Conservation (phyloP, 495 filamentous ascomycete species). For the Penicillium herquei region DNA sequence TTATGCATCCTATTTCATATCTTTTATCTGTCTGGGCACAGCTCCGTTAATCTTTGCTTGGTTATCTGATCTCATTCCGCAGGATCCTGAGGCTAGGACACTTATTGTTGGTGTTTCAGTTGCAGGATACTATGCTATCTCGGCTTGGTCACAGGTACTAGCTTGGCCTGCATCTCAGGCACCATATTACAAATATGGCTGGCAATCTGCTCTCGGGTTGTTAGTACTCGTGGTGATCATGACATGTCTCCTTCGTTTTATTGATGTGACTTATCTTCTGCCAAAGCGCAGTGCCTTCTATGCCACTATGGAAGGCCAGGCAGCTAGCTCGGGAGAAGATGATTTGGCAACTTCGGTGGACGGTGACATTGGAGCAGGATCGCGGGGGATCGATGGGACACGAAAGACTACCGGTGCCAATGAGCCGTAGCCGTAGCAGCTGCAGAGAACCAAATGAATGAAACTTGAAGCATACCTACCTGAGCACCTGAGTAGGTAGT, state of each 20-base stretch:
- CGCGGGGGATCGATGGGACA: too few species aligned
- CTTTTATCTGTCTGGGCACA: constrained; percentile 26
- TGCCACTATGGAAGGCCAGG: constrained; percentile 16
- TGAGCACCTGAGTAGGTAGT: too few species aligned
- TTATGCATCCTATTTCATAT: constrained; percentile 32
- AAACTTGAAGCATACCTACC: too few species aligned
- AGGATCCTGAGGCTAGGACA: constrained; percentile 30
- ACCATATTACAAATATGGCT: constrained; percentile 30
- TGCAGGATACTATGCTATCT: constrained; percentile 32
- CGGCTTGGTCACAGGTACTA: constrained; percentile 33
- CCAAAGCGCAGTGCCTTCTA: constrained; percentile 27
- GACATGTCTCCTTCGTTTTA: constrained; percentile 23
- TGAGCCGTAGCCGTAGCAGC: too few species aligned
- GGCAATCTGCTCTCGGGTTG: constrained; percentile 28
- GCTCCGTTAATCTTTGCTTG: constrained; percentile 36
- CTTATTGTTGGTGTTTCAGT: constrained; percentile 30
- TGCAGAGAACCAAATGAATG: too few species aligned
- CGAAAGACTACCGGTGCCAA: too few species aligned
- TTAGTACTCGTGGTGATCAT: constrained; percentile 31
- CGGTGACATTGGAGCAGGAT: too few species aligned
- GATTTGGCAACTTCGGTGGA: too few species aligned
- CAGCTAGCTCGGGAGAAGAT: too few species aligned
- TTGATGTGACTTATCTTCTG: constrained; percentile 29
- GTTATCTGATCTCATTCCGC: constrained; percentile 31
- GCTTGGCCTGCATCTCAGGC: constrained; percentile 33